Percentiles rank a stretch among this genome's conserved stretches.
These are phyloP conservation scores for Syzygium malaccense DNA, from an alignment of 441 rosid genomes.

Conservation along the genomic window DNA sequence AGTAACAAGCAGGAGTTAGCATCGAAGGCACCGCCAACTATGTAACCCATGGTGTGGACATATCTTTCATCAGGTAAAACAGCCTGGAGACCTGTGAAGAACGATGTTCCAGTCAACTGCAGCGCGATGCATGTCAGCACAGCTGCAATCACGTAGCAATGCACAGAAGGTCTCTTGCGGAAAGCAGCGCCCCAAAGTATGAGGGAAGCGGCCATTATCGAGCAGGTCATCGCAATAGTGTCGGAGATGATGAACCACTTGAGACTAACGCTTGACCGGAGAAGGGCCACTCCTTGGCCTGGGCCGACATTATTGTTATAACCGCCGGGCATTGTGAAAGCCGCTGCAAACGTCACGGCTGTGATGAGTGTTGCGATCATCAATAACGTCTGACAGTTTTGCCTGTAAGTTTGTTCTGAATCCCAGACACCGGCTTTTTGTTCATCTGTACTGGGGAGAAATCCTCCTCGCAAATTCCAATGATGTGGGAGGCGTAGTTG, in stretches of 20 bases:
- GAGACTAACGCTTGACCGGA: background rate
- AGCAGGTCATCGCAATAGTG: background rate
- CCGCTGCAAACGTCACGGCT: slow-evolving; percentile 20
- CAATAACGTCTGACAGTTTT: background rate
- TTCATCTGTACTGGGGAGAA: background rate
- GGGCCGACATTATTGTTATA: background rate
- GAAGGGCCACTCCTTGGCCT: background rate
- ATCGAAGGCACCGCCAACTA: background rate
- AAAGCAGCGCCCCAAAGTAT: background rate
- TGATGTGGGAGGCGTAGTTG: background rate
- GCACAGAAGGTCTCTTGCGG: background rate
- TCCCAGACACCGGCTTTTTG: background rate
- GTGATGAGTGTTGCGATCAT: slow-evolving; percentile 10
- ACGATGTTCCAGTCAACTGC: background rate
- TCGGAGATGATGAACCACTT: background rate
- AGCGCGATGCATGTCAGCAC: background rate
- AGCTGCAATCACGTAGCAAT: background rate
- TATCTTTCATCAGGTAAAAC: background rate
- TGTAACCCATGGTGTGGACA: background rate
- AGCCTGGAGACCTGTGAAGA: background rate
- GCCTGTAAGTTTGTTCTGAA: background rate
- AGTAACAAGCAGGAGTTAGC: background rate
- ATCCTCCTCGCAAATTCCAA: background rate
- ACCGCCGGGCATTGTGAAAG: slow-evolving; percentile 17
- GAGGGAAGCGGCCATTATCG: background rate